Conservation (phyloP, 2,329 filamentous ascomycete species). For the Tolypocladium endophyticum region DNA sequence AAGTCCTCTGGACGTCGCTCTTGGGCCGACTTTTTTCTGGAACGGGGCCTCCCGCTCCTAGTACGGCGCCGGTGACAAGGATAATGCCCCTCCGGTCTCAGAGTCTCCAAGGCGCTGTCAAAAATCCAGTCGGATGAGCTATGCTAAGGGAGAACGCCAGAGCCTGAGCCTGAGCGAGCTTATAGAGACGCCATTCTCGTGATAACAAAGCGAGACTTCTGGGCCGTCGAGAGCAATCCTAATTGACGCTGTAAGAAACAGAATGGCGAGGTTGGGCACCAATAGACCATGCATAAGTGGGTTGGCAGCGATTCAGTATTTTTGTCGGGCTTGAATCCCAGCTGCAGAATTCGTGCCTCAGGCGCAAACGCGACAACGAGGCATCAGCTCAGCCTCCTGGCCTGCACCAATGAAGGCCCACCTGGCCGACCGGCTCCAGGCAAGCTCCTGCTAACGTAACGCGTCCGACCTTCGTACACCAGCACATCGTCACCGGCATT, state of each 20-base stretch:
- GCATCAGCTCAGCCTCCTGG: constrained; percentile 21
- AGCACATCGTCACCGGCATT: constrained; percentile 6
- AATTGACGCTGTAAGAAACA: neutral
- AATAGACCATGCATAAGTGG: neutral
- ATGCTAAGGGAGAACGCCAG: neutral
- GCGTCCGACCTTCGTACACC: constrained; percentile 22
- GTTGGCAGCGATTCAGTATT: neutral
- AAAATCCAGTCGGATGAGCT: neutral
- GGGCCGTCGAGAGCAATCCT: neutral
- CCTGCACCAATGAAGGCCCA: constrained; percentile 16
- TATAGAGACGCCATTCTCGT: neutral
- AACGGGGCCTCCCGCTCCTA: neutral
- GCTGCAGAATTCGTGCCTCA: constrained; percentile 18
- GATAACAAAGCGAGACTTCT: neutral
- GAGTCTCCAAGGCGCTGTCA: neutral
- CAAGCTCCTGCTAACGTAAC: constrained; percentile 40
- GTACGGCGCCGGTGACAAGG: neutral
- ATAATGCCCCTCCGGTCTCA: neutral
- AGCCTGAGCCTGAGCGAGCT: neutral
- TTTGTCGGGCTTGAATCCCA: neutral
- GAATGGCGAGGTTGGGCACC: neutral
- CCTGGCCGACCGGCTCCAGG: constrained; percentile 26
- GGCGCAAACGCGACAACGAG: constrained; percentile 14
- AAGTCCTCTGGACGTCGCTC: neutral
- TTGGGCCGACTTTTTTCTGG: neutral